Base-by-base conservation (phyloP, 495 filamentous ascomycete species). In the Terfezia claveryi region DNA sequence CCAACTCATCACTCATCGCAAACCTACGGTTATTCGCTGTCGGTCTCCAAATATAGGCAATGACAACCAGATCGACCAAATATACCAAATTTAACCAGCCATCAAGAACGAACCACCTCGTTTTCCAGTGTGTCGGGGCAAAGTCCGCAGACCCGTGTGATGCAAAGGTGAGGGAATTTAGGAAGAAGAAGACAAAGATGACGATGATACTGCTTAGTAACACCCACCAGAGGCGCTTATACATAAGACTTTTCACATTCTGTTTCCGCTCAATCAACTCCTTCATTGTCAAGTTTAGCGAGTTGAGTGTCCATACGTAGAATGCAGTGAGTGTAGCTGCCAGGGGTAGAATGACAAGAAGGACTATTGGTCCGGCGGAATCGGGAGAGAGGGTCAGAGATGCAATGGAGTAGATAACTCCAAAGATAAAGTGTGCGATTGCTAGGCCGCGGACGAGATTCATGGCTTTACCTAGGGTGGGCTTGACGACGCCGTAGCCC, bases 251-350 rank as follows among this genome's bases (percentile, higher is more conserved):
- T 67, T 99, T 99, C 55, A 81, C 81, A 66, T 81, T 83, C 69
- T 99, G 91, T 68, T 94, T 95, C 49, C 91, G 80, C 63, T 91
- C 87, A 12, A 83, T 73, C 8, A 99, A 77, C 63, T 96, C 89
- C 69, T 95, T 96, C 75, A 94, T 91, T 0, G 91, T 99, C 51
- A 78, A 70, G 66, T 88, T 94, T 55, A 99, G 73, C 8, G 87
- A 89, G 71, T 93, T 96, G 62, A 99, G 75, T 14, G 91, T 99
- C 91, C 92, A 99, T 57, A 99, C 82, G 68, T 99, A 99, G 70
- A 99, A 99, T 12, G 84, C 87, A 5, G 91, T 99, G 59, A 96
- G 68, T 2, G 91, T 95, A 57, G 76, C 91, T 10, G 91, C 86
- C 36, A 99, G 74, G 0, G 91, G 91, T 9, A 99, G 75, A 54